Conservation (phyloP, 2,329 filamentous ascomycete genomes). For the Fusarium anguioides region DNA sequence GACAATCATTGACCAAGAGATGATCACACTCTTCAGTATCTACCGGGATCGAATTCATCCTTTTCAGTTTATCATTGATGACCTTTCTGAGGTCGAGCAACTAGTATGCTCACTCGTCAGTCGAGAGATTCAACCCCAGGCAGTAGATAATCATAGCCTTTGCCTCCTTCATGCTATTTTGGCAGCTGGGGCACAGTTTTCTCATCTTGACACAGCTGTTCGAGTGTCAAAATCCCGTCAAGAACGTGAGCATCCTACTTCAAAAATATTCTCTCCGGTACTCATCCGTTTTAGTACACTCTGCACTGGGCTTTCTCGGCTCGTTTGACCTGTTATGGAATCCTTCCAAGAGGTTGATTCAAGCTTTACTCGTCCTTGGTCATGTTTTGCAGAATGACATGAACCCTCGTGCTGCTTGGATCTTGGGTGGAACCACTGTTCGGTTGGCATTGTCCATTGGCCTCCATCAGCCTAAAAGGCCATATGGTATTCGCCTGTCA, state of each 20-base stretch:
- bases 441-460: slow-evolving; percentile 29
- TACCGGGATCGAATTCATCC: slow-evolving; percentile 29
- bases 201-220: slow-evolving; percentile 5
- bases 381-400: slow-evolving; percentile 35
- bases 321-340: slow-evolving; percentile 20
- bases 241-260: not conserved
- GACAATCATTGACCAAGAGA: slow-evolving; percentile 13
- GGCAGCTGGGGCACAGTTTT: slow-evolving; percentile 36
- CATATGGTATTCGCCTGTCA: not conserved
- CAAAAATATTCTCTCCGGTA: fast-evolving
- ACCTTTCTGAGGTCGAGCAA: slow-evolving; percentile 23
- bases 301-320: slow-evolving; percentile 14
- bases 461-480: slow-evolving; percentile 13
- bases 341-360: slow-evolving; percentile 24
- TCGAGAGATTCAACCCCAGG: not conserved
- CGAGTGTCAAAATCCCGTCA: slow-evolving; percentile 10
- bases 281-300: slow-evolving; percentile 3
- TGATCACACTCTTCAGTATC: slow-evolving; percentile 26
- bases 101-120: slow-evolving; percentile 25
- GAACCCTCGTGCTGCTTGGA: slow-evolving; percentile 36
- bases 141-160: slow-evolving; percentile 4
- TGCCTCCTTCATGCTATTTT: slow-evolving; percentile 37
- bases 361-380: slow-evolving; percentile 35
- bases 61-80: slow-evolving; percentile 22
- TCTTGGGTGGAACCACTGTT: slow-evolving; percentile 31